Evolutionary conservation across 139 green algal species (phyloP).

Genomic region (Picochlorum costavermella): DNA sequence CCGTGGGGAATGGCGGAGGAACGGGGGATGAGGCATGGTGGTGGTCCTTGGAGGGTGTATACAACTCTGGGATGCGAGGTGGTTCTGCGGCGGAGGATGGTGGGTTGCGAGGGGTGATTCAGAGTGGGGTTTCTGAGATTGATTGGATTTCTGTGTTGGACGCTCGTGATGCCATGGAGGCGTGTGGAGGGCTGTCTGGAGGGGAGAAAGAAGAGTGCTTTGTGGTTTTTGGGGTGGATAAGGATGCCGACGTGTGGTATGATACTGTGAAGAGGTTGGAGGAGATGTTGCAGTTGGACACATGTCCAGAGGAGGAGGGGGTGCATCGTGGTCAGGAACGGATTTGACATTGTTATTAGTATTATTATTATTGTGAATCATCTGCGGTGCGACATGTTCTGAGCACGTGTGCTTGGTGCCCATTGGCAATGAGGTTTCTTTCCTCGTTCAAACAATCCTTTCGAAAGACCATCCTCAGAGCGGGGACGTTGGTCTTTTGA

Average conservation of each 20-base stretch:
- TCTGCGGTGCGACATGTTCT: conserved; percentile 21
- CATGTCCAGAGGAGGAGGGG: conserved; percentile 24
- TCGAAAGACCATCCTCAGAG: conserved; percentile 87
- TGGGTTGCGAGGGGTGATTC: not conserved
- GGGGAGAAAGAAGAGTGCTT: conserved; percentile 19
- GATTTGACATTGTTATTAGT: conserved; percentile 2
- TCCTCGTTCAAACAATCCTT: conserved; percentile 42
- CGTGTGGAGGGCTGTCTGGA: conserved; percentile 21
- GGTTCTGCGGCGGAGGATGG: not conserved
- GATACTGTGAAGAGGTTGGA: conserved; percentile 6
- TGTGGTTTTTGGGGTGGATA: conserved; percentile 18
- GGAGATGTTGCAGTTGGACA: conserved; percentile 8
- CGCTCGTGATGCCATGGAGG: conserved; percentile 24
- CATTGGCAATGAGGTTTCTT: conserved; percentile 25
- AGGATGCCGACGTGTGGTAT: conserved; percentile 9
- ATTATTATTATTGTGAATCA: not conserved
- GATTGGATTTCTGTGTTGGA: conserved; percentile 6
- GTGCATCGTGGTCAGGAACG: conserved; percentile 20
- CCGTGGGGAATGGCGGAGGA: too few relatives aligned
- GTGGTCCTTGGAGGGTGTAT: too few relatives aligned
- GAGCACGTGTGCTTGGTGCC: conserved; percentile 17
- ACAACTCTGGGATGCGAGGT: too few relatives aligned
- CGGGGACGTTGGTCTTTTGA: conserved; percentile 96
- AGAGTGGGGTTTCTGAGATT: not conserved
- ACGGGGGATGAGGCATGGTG: too few relatives aligned